Base-by-base conservation (phyloP, 2,329 filamentous ascomycete species). In the Diplodia scrobiculata region DNA sequence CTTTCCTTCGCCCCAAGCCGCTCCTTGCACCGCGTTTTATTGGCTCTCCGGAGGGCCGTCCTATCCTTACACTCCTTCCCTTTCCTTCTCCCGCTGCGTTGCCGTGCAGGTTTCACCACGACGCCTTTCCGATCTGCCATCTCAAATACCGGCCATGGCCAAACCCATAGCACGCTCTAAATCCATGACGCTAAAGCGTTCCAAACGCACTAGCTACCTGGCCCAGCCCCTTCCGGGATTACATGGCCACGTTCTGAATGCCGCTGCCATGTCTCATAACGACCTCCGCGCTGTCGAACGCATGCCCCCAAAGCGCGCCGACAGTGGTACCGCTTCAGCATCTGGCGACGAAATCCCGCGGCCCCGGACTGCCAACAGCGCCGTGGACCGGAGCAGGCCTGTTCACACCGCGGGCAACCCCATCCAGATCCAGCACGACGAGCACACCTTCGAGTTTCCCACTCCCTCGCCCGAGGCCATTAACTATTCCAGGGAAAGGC, bases 11-110 rank as follows among this genome's bases (percentile, higher is more conserved):
- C 25, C 25, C 25, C 25, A 2, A 25, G 25, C 25, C 25, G 25
- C 25, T 25, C 25, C 25, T 25, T 25, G 25, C 52, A 1, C 67
- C 68, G 66, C 68, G 63, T 67, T 72, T 76, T 63, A 67, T 72
- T 76, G 74, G 75, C 73, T 77, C 75, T 73, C 69, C 68, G 68
- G 73, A 74, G 76, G 71, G 70, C 77, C 72, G 76, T 78, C 77
- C 77, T 73, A 72, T 79, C 77, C 73, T 78, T 79, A 63, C 45
- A 10, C 41, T 3, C 29, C 69, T 70, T 59, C 67, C 65, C 69
- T 59, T 71, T 1, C 69, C 63, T 67, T 66, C 69, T 68, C 67
- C 72, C 71, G 67, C 64, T 69, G 69, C 64, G 50, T 41, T 65
- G 67, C 68, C 67, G n/a, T 32, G 32, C 45, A 55, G n/a, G 27